Evolutionary conservation across 441 rosid genomes (phyloP).

Genomic region (Euphorbia celastroides): DNA sequence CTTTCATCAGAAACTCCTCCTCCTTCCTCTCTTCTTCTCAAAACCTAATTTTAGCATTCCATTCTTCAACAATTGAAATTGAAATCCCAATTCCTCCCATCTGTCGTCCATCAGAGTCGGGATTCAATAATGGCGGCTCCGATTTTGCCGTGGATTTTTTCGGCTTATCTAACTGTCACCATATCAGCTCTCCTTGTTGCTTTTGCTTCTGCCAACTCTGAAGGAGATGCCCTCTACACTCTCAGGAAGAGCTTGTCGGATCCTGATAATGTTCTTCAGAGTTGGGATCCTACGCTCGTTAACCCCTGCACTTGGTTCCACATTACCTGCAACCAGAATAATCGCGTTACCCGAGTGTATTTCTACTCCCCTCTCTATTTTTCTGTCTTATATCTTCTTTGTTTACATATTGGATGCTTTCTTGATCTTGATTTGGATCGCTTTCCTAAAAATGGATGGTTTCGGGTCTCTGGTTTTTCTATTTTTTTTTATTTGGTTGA

Average conservation of each 20-base stretch:
- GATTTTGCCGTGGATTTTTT: constrained; percentile 26
- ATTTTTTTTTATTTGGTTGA: background rate
- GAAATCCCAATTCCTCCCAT: constrained; percentile 5
- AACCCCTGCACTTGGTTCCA: constrained; percentile 97
- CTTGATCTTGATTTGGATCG: background rate
- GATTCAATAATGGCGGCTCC: constrained; percentile 38
- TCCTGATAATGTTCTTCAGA: constrained; percentile 82
- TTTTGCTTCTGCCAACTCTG: constrained; percentile 52
- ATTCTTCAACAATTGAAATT: background rate
- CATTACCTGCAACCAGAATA: constrained; percentile 78
- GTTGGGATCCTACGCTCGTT: constrained; percentile 97
- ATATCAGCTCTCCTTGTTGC: constrained; percentile 27
- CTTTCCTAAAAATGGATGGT: background rate
- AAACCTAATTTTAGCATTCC: background rate
- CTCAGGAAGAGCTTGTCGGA: constrained; percentile 66
- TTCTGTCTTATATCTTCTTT: background rate
- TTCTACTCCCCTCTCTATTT: constrained; percentile 1
- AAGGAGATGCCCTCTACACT: constrained; percentile 79
- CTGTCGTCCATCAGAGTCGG: background rate
- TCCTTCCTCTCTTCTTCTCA: constrained; percentile 7
- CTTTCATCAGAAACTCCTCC: constrained; percentile 6
- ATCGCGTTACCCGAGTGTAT: constrained; percentile 83
- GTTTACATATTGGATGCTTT: background rate
- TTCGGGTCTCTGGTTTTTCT: background rate
- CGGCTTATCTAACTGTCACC: constrained; percentile 14